Evolutionary conservation across 2,329 filamentous ascomycete genomes (phyloP).

Genomic region (Tolypocladium ovalisporum): DNA sequence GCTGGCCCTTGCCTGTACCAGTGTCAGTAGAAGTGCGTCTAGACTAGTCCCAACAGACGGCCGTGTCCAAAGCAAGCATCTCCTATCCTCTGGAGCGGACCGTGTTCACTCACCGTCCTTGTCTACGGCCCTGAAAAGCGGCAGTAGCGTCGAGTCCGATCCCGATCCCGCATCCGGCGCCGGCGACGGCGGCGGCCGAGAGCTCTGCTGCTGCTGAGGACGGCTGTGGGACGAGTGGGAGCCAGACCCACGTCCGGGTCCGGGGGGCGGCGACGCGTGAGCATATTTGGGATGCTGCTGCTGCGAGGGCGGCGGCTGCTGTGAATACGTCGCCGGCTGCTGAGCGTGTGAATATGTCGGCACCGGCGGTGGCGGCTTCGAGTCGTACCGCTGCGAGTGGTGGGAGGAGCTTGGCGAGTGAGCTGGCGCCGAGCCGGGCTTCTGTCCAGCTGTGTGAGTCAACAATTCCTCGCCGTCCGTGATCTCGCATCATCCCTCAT

Average conservation of each 20-base stretch:
- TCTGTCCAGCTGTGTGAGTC: slow-evolving; percentile 15
- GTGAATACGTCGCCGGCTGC: slow-evolving; percentile 12
- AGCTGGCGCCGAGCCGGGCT: slow-evolving; percentile 18
- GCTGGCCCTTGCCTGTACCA: slow-evolving; percentile 52
- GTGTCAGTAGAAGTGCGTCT: neutral
- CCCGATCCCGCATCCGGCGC: slow-evolving; percentile 35
- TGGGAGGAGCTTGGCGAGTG: slow-evolving; percentile 5
- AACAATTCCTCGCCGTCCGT: neutral
- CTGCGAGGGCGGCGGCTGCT: slow-evolving; percentile 10
- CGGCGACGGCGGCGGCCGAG: slow-evolving; percentile 57
- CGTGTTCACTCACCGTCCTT: slow-evolving; percentile 52
- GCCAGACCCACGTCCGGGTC: slow-evolving; percentile 2
- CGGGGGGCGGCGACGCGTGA: slow-evolving; percentile 40
- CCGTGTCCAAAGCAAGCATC: neutral
- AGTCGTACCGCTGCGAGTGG: slow-evolving; percentile 31
- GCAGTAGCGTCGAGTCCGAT: slow-evolving; percentile 65
- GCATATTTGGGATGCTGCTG: slow-evolving; percentile 25
- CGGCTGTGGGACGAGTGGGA: neutral
- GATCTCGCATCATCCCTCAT: neutral
- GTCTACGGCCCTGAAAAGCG: slow-evolving; percentile 85
- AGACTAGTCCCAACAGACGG: neutral
- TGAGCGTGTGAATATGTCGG: slow-evolving; percentile 4
- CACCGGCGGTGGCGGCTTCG: slow-evolving; percentile 29
- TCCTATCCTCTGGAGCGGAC: neutral
- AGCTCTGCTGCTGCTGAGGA: slow-evolving; percentile 16